Evolutionary conservation across 108 stramenopile genomes (phyloP).

Genomic region (Nitzschia sp.): DNA sequence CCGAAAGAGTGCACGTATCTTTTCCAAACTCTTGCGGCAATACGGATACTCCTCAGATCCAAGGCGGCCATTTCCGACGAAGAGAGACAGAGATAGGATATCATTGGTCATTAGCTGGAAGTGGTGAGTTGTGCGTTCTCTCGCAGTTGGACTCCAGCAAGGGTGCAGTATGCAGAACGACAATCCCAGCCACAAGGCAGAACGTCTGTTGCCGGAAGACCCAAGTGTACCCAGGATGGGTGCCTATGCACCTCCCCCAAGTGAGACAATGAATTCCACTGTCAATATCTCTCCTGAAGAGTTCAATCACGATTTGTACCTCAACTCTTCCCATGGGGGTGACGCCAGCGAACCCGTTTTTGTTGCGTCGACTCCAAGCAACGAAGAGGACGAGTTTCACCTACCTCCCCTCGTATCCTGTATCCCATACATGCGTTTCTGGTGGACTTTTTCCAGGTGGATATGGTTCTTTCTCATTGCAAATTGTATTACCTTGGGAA

Average conservation of each 20-base stretch:
- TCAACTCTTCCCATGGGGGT: background rate
- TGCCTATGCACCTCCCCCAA: constrained; percentile 13
- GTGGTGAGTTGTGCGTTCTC: no score
- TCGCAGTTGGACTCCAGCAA: no score
- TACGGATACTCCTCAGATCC: no score
- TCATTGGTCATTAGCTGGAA: no score
- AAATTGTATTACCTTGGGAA: constrained; percentile 3
- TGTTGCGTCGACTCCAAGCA: background rate
- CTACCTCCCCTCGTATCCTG: constrained; percentile 16
- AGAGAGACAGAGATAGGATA: no score
- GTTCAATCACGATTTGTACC: constrained; percentile 4
- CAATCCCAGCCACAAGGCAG: constrained; percentile 1
- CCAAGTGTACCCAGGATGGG: constrained; percentile 13
- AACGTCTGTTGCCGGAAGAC: constrained; percentile 15
- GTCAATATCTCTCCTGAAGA: background rate
- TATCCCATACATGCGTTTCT: constrained; percentile 4
- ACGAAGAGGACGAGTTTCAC: constrained; percentile 5
- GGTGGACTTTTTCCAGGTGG: constrained; percentile 11
- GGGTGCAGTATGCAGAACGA: background rate
- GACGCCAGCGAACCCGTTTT: background rate
- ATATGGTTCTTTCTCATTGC: background rate
- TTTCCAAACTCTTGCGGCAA: no score
- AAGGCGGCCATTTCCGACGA: no score
- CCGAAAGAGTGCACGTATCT: no score
- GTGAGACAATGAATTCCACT: background rate